Evolutionary conservation across 345 rosid genomes (phyloP), one percentile per base, ranked within the genome.

Genomic region (Cardamine resedifolia): DNA sequence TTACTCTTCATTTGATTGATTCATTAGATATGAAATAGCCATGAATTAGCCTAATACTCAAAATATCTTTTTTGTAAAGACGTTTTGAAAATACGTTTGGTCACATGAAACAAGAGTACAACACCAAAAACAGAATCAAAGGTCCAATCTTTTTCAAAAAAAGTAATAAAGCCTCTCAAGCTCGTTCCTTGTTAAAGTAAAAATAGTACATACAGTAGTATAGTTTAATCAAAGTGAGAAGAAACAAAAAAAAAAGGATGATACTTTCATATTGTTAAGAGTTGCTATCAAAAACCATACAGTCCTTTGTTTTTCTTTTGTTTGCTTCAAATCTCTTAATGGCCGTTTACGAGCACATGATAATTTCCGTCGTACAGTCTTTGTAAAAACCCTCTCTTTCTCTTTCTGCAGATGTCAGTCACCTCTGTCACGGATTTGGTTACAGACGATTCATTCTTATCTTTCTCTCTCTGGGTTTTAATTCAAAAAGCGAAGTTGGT

Each of bases 401-500:
- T 62, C 70, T 75, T 12, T 68, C 65, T 53, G 47, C 79, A 63
- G 47, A 76, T 76, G 71, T 76, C 79, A 76, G 71, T 49, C 67
- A 20, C 66, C 60, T 57, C 66, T 71, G 67, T 76, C 80, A 70
- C 52, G 53, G 72, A 77, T 70, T 48, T 66, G 72, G 8, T 72
- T 76, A 69, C 79, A 64, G 75, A 76, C 61, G 66, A 63, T 63
- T 49, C 72, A 23, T 71, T 47, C 53, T 45, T 63, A 28, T 38
- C 27, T 64, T 45, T 39, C 20, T 65, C 19, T 48, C 76, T 72
- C n/a, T 39, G 59, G 47, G 27, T 70, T 70, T 77, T 57, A 71
- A 70, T 77, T 70, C 76, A 77, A 71, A 77, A 77, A 77, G 80
- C 21, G 71, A 64, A 77, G 67, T 77, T 50, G 80, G 80, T 77